Evolutionary conservation across 2,329 filamentous ascomycete species (phyloP), one percentile per base, ranked within the genome.

Genomic region (Alternaria alternata): DNA sequence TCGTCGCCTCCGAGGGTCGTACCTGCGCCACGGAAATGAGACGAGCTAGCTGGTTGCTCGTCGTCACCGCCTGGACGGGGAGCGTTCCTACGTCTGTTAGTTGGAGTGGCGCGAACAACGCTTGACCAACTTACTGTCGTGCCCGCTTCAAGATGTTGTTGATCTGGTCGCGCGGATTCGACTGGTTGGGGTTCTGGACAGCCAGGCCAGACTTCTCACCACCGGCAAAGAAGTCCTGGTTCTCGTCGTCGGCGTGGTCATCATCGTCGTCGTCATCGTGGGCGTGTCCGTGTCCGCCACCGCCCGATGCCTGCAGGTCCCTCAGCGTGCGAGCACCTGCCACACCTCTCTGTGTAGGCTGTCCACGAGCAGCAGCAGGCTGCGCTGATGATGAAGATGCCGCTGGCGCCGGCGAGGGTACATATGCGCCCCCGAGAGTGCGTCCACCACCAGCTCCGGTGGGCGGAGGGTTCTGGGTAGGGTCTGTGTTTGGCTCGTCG

Each of bases 121-220:
- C 36, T 32, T 20, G 14, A 11, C 11, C 14, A 28, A 69, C 77
- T 66, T 64, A 81, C 79, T 80, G 77, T 65, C 80, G 76, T 43
- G 82, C 82, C 55, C 82, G 77, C 59, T 81, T 78, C 64, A 85
- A 73, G 65, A 85, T 84, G 70, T 81, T 83, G 66, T 80, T 78
- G 73, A 84, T 84, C 59, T 83, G 81, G 60, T 84, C 81, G 41
- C 78, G 72, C 54, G 75, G 76, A 81, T 85, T 73, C 79, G 76
- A 62, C 46, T 86, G 83, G 70, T 85, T 84, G 2, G 88, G 88
- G 69, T 89, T 88, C 73, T 89, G 86, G 57, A 90, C 88, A 7
- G 88, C 88, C 26, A 90, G 79, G n/a, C 87, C 88, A 30, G 91
- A 94, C 84, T 95, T 95, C 80, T 94, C 92, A 34, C 92, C 92